Evolutionary conservation across 2,329 filamentous ascomycete genomes (phyloP).

Genomic region (Monilinia laxa): DNA sequence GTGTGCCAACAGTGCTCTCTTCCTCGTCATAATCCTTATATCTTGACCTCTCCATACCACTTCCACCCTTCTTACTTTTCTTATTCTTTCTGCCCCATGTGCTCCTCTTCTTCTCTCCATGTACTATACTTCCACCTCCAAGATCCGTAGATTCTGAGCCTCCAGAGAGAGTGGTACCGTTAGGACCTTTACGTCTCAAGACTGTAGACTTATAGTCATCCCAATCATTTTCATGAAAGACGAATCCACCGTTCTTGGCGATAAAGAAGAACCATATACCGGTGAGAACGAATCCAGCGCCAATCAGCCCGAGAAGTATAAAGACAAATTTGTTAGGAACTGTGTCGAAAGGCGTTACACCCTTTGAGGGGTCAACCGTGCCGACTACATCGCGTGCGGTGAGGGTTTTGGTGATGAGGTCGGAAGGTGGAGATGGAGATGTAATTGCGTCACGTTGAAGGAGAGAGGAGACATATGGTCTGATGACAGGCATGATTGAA

Average conservation of each 20-base stretch:
- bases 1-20: conserved; percentile 28
- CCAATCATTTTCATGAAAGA: conserved; percentile 85
- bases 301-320: conserved; percentile 81
- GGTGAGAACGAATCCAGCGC: conserved; percentile 69
- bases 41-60: conserved; percentile 24
- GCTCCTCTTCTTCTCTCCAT: conserved; percentile 60
- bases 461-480: conserved; percentile 31
- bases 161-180: conserved; percentile 80
- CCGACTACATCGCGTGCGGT: conserved; percentile 25
- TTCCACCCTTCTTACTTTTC: conserved; percentile 36
- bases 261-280: conserved; percentile 99
- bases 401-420: conserved; percentile 7
- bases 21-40: conserved; percentile 41
- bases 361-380: conserved; percentile 44
- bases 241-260: conserved; percentile 93
- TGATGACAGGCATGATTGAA: conserved; percentile 37
- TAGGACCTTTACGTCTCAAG: conserved; percentile 80
- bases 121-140: conserved; percentile 81
- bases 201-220: conserved; percentile 98
- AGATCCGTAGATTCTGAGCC: conserved; percentile 80
- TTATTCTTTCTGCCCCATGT: conserved; percentile 43
- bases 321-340: conserved; percentile 69
- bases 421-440: conserved; percentile 13
- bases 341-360: conserved; percentile 53
- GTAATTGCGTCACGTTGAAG: conserved; percentile 28